Evolutionary conservation across 1,284 basidiomycete species (phyloP), one percentile per base, ranked within the genome.

Genomic region (Calocybe gambosa): DNA sequence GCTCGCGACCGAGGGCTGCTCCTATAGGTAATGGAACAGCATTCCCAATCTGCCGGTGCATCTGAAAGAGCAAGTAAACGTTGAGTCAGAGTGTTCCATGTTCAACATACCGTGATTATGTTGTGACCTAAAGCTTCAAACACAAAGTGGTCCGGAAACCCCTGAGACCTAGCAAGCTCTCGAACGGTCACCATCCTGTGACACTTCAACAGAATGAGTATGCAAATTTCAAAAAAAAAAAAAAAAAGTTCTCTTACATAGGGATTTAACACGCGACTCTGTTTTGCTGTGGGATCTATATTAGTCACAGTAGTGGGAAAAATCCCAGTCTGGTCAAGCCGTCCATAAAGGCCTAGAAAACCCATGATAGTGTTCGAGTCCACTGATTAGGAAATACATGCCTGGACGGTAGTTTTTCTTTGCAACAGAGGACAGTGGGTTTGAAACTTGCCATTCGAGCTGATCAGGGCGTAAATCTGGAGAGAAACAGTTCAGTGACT

Each of bases 31-130:
- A 75, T 0, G 85, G 78, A 1, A 88, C 82, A 0, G 84, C 83
- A 53, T 89, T 89, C 13, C 85, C 85, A 50, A 89, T 87, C 53
- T 85, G 82, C 28, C 81, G 70, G 51, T 85, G 84, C 69, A 87
- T 82, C 83, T 86, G 42, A 6, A 52, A 18, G 44, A 10, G 26
- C 42, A 2, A 39, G 6, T 38, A 1, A 35, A n/a, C 13, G 26
- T n/a, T n/a, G n/a, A n/a, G n/a, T n/a, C n/a, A n/a, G n/a, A n/a
- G n/a, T n/a, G n/a, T n/a, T n/a, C n/a, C 6, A 34, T 12, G 20
- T 26, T 19, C 25, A 31, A 67, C 81, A 53, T 50, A 87, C 85
- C 0, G 78, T 83, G 28, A 74, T 67, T 9, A 85, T 69, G 39
- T 72, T 74, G 28, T 74, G 57, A 3, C 70, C 62, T 1, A 69